These are phyloP conservation scores for Pterocarpus macrocarpus DNA, from an alignment of 306 rosid species.

Conservation along the genomic window DNA sequence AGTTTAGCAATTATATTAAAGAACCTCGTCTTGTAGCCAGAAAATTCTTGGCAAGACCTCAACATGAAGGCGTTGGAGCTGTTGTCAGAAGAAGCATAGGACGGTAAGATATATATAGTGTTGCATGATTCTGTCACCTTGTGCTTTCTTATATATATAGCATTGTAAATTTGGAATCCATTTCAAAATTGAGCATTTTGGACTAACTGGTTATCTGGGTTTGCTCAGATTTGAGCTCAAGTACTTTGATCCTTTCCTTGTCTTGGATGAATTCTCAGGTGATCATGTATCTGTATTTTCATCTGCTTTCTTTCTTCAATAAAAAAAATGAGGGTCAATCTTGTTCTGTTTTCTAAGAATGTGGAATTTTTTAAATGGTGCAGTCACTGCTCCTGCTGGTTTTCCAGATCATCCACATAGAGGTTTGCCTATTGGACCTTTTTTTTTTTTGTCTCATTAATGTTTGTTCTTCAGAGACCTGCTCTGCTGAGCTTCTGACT, in stretches of 20 bases:
- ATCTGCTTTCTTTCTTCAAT: slow-evolving; percentile 41
- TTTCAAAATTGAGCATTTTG: slow-evolving; percentile 25
- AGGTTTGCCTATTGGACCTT: slow-evolving; percentile 56
- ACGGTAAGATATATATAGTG: slow-evolving; percentile 52
- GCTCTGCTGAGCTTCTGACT: slow-evolving; percentile 44
- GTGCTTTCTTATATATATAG: not conserved
- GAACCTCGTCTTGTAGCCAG: slow-evolving; percentile 77
- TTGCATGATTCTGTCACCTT: no score
- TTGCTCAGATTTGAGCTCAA: slow-evolving; percentile 86
- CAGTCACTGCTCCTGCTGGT: slow-evolving; percentile 97
- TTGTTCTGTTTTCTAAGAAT: slow-evolving; percentile 36
- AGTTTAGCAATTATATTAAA: slow-evolving; percentile 33
- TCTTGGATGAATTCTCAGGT: slow-evolving; percentile 97
- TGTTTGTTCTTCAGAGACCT: not conserved
- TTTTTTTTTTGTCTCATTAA: slow-evolving; percentile 7
- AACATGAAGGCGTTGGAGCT: slow-evolving; percentile 92
- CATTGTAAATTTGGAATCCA: slow-evolving; percentile 25
- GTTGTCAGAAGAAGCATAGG: slow-evolving; percentile 98
- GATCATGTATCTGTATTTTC: slow-evolving; percentile 45
- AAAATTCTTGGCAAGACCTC: slow-evolving; percentile 92
- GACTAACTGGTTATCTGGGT: slow-evolving; percentile 42
- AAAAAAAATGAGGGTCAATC: not conserved
- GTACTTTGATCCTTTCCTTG: slow-evolving; percentile 94
- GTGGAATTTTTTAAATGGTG: slow-evolving; percentile 40
- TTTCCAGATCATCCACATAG: slow-evolving; percentile 99